Evolutionary conservation across 1,139 yeast species (phyloP), one percentile per base, ranked within the genome.

Genomic region (Blastobotrys petasosporus): DNA sequence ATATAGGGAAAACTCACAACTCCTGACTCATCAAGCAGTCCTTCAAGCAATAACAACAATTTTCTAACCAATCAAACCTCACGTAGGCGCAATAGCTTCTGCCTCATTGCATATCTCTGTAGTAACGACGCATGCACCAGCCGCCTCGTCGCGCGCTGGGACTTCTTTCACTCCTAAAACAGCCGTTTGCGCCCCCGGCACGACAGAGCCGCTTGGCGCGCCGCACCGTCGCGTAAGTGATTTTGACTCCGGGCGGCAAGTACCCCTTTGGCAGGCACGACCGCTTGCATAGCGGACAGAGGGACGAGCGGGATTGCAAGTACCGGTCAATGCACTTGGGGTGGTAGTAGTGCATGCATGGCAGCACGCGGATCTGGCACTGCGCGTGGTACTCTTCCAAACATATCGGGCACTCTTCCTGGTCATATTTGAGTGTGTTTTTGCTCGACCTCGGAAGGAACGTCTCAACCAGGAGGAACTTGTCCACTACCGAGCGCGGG

Each of bases 281-380:
- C 13, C 16, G 30, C 29, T 46, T 46, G 33, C 49, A 46, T 12
- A 46, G 36, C 28, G 49, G 49, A 15, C 49, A 46, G 13, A 46
- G 39, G 13, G 41, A 39, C 6, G 46, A 42, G 12, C 36, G 35
- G 1, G n/a, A 4, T 11, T 4, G 6, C 12, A 46, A 28, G 31
- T 39, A 37, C 12, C 17, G 13, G 29, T 40, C 43, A n/a, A 46
- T 32, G 23, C 49, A 46, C 11, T 15, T 17, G 6, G 39, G 46
- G 13, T 46, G 49, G 20, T 28, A 46, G 10, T 42, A 12, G 29
- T 46, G 49, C 4, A 34, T 17, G 15, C 49, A 46, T 5, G 46
- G 49, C 9, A 46, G 44, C 8, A 42, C 9, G 5, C 44, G 34
- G 23, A 46, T 35, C 16, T 12, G 11, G 5, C 32, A 3, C 1